phyloP scores from a whole-genome alignment of 306 rosid genomes.

The Rosa multiflora region DNA sequence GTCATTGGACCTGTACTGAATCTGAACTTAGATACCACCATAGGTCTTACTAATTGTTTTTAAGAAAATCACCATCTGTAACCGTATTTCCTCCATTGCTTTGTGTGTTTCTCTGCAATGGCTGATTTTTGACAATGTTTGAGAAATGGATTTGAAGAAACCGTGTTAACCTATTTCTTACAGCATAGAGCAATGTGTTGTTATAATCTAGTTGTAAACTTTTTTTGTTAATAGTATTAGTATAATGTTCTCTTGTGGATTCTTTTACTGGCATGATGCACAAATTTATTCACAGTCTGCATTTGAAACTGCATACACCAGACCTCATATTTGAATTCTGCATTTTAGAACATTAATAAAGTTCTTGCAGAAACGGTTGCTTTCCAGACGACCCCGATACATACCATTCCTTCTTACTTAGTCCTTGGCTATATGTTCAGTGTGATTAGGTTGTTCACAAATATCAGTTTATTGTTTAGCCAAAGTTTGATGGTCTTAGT shows the following conservation, averaged over 20 bases:
- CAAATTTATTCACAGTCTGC: neutral
- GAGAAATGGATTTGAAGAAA: neutral
- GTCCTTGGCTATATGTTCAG: too few species aligned
- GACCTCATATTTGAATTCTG: neutral
- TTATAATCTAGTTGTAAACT: too few species aligned
- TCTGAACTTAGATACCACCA: neutral
- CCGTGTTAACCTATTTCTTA: neutral
- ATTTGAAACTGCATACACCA: neutral
- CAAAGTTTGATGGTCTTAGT: too few species aligned
- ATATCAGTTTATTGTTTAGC: too few species aligned
- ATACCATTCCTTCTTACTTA: too few species aligned
- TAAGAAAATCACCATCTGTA: neutral
- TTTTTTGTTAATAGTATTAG: neutral
- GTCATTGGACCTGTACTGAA: conserved; percentile 76
- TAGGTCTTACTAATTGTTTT: neutral
- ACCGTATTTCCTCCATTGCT: neutral
- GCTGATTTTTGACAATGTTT: neutral
- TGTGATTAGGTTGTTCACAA: too few species aligned
- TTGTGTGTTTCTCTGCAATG: neutral
- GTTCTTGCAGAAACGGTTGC: too few species aligned
- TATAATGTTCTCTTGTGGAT: neutral
- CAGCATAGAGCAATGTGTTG: neutral
- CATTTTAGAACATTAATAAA: neutral
- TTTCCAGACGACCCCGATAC: too few species aligned
- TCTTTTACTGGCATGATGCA: neutral